Conservation (phyloP, 306 rosid genomes). For the Dalbergia oliveri region DNA sequence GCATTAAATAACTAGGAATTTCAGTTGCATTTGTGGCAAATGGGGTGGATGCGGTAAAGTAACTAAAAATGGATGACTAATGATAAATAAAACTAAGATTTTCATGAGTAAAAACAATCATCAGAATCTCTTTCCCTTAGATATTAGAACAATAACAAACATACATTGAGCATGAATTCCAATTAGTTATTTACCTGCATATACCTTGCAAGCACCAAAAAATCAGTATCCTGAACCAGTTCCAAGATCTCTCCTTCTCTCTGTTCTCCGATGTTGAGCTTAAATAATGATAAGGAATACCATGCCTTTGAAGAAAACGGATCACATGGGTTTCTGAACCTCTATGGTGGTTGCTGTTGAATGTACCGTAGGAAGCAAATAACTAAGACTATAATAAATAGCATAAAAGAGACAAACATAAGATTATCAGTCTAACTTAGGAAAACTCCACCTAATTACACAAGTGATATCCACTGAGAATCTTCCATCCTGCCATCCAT, state of each 20-base stretch:
- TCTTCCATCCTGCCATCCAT: slow-evolving; percentile 93
- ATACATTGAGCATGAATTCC: slow-evolving; percentile 22
- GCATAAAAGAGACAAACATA: neutral
- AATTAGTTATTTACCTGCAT: slow-evolving; percentile 77
- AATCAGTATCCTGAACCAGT: slow-evolving; percentile 85
- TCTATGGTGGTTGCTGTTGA: slow-evolving; percentile 81
- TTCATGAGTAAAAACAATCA: slow-evolving; percentile 42
- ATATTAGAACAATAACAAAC: slow-evolving; percentile 15
- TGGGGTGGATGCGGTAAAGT: neutral
- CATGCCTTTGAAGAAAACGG: slow-evolving; percentile 88
- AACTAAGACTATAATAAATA: slow-evolving; percentile 16
- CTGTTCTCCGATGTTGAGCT: slow-evolving; percentile 61
- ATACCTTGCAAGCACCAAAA: slow-evolving; percentile 95
- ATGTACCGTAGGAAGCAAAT: slow-evolving; percentile 9
- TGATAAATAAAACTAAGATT: neutral
- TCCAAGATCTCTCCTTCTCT: slow-evolving; percentile 85
- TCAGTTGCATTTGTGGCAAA: too few relatives aligned
- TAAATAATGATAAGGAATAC: slow-evolving; percentile 82
- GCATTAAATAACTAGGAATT: too few relatives aligned
- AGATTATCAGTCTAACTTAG: neutral
- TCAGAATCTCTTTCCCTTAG: neutral
- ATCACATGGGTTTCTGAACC: slow-evolving; percentile 87
- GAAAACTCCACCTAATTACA: slow-evolving; percentile 75
- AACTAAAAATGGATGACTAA: neutral
- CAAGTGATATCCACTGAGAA: slow-evolving; percentile 87